A percentile compares a stretch with the other conserved stretches of the same genome.
phyloP scores from a whole-genome alignment of 192 early-diverging fungal genomes.

The Backusella luteola region DNA sequence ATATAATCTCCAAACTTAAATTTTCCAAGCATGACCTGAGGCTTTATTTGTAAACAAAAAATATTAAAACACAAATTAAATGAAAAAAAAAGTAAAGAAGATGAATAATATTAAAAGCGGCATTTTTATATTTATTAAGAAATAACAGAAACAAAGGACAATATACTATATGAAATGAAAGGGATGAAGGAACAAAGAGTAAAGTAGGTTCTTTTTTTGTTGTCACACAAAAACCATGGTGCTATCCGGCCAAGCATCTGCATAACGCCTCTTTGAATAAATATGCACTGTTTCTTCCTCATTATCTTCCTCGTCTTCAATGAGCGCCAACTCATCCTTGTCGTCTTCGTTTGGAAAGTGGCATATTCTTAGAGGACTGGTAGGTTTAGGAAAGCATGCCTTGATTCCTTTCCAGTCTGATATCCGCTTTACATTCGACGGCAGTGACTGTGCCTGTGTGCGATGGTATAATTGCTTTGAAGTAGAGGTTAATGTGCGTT shows the following conservation, averaged over 20 bases:
- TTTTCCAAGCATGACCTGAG: neutral
- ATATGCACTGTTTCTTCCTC: neutral
- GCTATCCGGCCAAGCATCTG: neutral
- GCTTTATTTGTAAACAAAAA: neutral
- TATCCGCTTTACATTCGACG: constrained; percentile 44
- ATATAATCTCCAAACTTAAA: neutral
- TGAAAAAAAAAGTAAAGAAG: neutral
- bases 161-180: neutral
- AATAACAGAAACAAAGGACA: neutral
- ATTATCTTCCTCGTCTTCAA: neutral
- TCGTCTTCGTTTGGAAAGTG: constrained; percentile 10
- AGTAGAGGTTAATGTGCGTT: neutral
- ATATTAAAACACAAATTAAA: neutral
- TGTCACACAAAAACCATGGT: constrained; percentile 2
- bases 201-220: neutral
- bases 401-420: constrained; percentile 52
- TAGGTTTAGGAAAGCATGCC: constrained; percentile 41
- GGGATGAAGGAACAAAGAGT: neutral
- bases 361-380: constrained; percentile 38
- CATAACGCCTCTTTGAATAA: constrained; percentile 7
- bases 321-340: neutral
- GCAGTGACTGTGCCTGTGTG: neutral
- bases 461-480: constrained; percentile 32
- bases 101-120: neutral
- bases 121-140: neutral